Evolutionary conservation across 1,284 basidiomycete genomes (phyloP), one percentile per base, ranked within the genome.

Genomic region (Rhodotorula sp.): DNA sequence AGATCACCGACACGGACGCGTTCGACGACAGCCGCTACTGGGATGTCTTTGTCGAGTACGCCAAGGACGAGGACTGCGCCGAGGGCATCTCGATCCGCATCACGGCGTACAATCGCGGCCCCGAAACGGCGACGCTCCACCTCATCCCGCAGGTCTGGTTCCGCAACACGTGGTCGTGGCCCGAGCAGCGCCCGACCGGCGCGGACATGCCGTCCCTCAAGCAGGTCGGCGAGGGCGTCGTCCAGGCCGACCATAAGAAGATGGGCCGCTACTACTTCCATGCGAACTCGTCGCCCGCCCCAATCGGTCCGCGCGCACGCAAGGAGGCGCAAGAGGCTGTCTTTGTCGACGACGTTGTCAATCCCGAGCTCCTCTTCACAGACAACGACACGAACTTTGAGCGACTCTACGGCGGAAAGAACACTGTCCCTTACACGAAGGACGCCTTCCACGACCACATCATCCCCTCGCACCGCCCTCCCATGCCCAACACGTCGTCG

Each of bases 361-460:
- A 89, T 55, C 92, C 94, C 0, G 87, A 91, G 24, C 83, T 97
- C 49, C 81, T 97, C 24, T 97, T 97, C 80, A 94, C 92, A 17
- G 93, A 98, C 79, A 99, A 98, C 82, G 92, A 98, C 80, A 97
- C 94, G 73, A 99, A 99, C 84, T 95, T 90, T 80, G 86, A 87
- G 78, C 87, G 95, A 68, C 85, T 99, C 46, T 99, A 97, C 80
- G 89, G 89, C 47, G 94, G 91, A 32, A 83, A 87, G 76, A 97
- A 98, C 83, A 84, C 86, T 67, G 88, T 87, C 0, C 85, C 86
- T 2, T 94, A 89, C 79, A 91, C 91, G 77, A 99, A 99, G 83
- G 95, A 99, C 78, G 94, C 90, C n/a, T 98, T 99, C 85, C 94
- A 99, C 79, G 94, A 98, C 80, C 91, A 98, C 79, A 91, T 98